Evolutionary conservation across 176 grass and related monocot species (phyloP).

Genomic region (Bonia amplexicaulis): DNA sequence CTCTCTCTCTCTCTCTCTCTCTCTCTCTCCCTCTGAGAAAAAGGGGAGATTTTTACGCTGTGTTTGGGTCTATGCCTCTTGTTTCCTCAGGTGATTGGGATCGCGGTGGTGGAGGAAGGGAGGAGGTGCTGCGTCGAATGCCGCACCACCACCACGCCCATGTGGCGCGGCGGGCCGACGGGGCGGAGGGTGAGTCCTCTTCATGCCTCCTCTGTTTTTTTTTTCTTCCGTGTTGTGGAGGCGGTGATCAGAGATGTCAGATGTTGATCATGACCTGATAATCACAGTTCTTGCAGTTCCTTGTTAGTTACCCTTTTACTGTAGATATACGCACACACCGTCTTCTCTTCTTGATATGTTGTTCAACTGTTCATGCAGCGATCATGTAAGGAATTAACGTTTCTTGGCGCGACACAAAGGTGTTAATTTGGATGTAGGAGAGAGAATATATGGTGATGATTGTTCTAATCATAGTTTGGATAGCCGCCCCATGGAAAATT

Average conservation of each 20-base stretch:
- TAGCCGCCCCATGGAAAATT: slow-evolving; percentile 3
- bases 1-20: neutral
- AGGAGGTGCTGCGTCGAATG: slow-evolving; percentile 67
- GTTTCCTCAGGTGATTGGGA: slow-evolving; percentile 28
- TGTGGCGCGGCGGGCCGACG: slow-evolving; percentile 76
- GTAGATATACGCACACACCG: neutral
- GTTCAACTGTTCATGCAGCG: no score
- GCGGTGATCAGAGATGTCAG: neutral
- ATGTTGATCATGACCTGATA: neutral
- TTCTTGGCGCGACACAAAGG: neutral
- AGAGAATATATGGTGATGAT: neutral
- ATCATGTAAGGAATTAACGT: neutral
- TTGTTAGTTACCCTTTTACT: neutral
- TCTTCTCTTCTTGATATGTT: neutral
- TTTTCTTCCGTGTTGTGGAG: neutral
- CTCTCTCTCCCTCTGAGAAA: neutral
- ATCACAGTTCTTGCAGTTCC: neutral
- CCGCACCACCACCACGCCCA: slow-evolving; percentile 72
- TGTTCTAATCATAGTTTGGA: slow-evolving; percentile 12
- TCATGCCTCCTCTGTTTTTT: no score
- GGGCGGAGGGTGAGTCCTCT: slow-evolving; percentile 59
- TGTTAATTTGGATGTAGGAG: neutral
- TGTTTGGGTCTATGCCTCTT: neutral
- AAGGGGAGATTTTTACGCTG: neutral
- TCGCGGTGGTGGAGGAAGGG: slow-evolving; percentile 19